A percentile compares a stretch with the other conserved stretches of the same genome.
phyloP scores from a whole-genome alignment of 1,284 basidiomycete genomes.

The Boletus mariae region DNA sequence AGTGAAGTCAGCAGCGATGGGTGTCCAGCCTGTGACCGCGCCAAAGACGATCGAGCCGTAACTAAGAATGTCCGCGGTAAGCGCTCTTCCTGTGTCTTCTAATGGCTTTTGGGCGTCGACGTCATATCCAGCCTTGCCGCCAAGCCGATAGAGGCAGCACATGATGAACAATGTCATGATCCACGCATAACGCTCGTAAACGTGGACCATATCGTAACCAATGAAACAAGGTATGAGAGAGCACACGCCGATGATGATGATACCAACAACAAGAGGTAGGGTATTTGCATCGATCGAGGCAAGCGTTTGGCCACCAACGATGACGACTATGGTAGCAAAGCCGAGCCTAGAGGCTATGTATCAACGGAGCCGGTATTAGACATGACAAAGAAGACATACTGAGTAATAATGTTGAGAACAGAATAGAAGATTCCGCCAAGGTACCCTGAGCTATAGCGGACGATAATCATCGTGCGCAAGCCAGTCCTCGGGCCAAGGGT shows the following conservation, averaged over 20 bases:
- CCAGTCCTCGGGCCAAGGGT: slow-evolving; percentile 61
- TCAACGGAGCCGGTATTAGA: not conserved
- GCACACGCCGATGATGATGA: slow-evolving; percentile 43
- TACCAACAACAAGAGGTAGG: slow-evolving; percentile 42
- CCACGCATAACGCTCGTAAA: slow-evolving; percentile 65
- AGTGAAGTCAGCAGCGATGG: slow-evolving; percentile 55
- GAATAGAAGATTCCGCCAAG: slow-evolving; percentile 54
- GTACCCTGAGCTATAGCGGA: slow-evolving; percentile 55
- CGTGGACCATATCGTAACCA: slow-evolving; percentile 52
- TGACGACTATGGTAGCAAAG: slow-evolving; percentile 44
- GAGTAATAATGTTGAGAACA: slow-evolving; percentile 55
- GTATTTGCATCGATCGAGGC: slow-evolving; percentile 37
- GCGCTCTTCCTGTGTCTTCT: slow-evolving; percentile 46
- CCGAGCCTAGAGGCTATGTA: slow-evolving; percentile 35
- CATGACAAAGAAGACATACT: slow-evolving; percentile 32
- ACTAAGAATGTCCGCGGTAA: slow-evolving; percentile 48
- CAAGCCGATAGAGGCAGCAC: slow-evolving; percentile 54
- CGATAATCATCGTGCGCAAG: slow-evolving; percentile 58
- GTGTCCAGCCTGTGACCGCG: slow-evolving; percentile 48
- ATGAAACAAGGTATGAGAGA: slow-evolving; percentile 48
- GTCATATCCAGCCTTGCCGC: slow-evolving; percentile 48
- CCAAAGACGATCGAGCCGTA: slow-evolving; percentile 63
- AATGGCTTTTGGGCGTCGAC: slow-evolving; percentile 41
- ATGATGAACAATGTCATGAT: slow-evolving; percentile 52
- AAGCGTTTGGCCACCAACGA: slow-evolving; percentile 47